Evolutionary conservation across 176 grass and related monocot species (phyloP), one percentile per base, ranked within the genome.

Genomic region (Saccharum officinarum): DNA sequence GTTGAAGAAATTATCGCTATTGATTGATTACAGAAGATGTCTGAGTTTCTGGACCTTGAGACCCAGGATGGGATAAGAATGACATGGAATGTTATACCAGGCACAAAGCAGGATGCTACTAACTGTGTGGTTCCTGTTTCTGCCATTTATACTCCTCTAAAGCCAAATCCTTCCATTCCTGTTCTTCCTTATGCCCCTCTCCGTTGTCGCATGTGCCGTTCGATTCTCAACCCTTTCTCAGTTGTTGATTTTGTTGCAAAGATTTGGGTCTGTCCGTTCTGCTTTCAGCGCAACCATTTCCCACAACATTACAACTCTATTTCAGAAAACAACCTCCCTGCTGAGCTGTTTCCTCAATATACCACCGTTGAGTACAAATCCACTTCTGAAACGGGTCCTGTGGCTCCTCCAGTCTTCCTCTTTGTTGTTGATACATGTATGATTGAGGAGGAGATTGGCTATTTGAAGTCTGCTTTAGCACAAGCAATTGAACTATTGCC

Each of bases 371-470:
- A 98, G 77, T 98, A 95, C 78, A 61, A 62, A 67, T 88, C 93
- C 79, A 77, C 69, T 72, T 57, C 75, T 17, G 90, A 92, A 49
- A 88, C 72, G 3, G 87, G 91, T 50, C 80, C 83, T 39, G 82
- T 77, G 64, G 70, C 34, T 2, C 91, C 85, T 65, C 89, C 95
- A 31, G 95, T 98, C 66, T 98, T 95, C 83, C 87, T 95, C 39
- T 98, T 95, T 92, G 91, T 98, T 75, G 95, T 98, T 7, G 95
- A 98, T 69, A 98, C 95, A 26, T 98, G 95, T 83, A 87, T 95
- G 89, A 94, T 98, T 59, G 95, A 98, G 86, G 95, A 95, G 70
- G 95, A 98, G 87, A 92, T 95, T 83, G 69, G 81, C 69, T 93
- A 88, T 90, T 86, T 98, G 85, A 98, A 95, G 80, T 95, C 89